These are phyloP conservation scores for Bretziella fagacearum DNA, from an alignment of 2,329 filamentous ascomycete genomes.

Conservation along the genomic window DNA sequence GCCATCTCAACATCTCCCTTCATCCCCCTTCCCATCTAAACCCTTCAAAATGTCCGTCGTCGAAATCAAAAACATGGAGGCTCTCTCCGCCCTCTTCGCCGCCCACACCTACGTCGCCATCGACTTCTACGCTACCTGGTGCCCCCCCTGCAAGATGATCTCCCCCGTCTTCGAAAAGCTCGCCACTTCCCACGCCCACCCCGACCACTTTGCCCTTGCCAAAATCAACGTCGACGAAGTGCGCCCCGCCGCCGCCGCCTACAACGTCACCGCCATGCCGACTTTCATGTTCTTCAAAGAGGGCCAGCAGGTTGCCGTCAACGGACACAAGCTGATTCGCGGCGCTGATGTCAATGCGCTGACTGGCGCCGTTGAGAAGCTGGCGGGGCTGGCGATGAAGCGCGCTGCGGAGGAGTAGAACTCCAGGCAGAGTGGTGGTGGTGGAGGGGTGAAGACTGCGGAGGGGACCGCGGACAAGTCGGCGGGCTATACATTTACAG, in stretches of 20 bases:
- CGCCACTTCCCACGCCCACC: slow-evolving; percentile 18
- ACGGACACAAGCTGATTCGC: slow-evolving; percentile 18
- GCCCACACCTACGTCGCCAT: slow-evolving; percentile 50
- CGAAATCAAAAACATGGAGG: slow-evolving; percentile 8
- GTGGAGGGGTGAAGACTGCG: background rate
- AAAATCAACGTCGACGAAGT: slow-evolving; percentile 85
- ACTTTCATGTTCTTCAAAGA: slow-evolving; percentile 76
- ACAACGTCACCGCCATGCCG: slow-evolving; percentile 79
- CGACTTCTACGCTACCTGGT: slow-evolving; percentile 83
- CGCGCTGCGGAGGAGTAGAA: slow-evolving; percentile 15
- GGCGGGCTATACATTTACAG: too few relatives aligned
- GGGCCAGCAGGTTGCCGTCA: slow-evolving; percentile 32
- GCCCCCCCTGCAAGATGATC: slow-evolving; percentile 87
- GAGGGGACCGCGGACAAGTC: background rate
- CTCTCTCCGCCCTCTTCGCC: slow-evolving; percentile 14
- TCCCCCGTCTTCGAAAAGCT: slow-evolving; percentile 45
- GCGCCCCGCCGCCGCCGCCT: slow-evolving; percentile 55
- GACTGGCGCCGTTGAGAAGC: slow-evolving; percentile 24
- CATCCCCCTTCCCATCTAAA: background rate
- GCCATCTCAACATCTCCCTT: too few relatives aligned
- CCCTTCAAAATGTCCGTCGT: slow-evolving; percentile 12
- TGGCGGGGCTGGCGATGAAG: slow-evolving; percentile 23
- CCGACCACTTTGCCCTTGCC: slow-evolving; percentile 52
- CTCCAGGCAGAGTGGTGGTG: background rate
- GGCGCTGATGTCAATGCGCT: slow-evolving; percentile 18